Evolutionary conservation across 164 flowering plant genomes (phyloP), one percentile per base, ranked within the genome.

Genomic region (Paratinospora sagittata): DNA sequence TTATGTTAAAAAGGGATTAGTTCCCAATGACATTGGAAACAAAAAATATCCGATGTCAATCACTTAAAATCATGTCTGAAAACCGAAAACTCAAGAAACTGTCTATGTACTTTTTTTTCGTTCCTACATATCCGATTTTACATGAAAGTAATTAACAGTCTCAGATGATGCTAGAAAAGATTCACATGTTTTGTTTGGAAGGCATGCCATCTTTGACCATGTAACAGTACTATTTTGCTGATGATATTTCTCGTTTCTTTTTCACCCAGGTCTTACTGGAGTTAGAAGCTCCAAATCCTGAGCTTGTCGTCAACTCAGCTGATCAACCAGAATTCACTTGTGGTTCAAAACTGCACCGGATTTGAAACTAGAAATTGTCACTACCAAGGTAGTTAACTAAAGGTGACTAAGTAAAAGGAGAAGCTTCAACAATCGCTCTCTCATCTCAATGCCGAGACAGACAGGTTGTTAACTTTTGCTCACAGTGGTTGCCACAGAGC

Each of bases 291-390:
- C 85, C 96, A 37, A 78, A 81, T 30, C 77, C 84, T n/a, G 81
- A 88, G 52, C 90, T 89, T 52, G 75, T 74, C 67, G 74, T 94
- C 49, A 78, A 70, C 58, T 88, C 86, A 3, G 85, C 88, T 39
- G 85, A 86, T 69, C 79, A 79, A 11, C 86, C 88, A 47, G 87
- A 91, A 74, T 90, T 89, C 78, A 81, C 85, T 0, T 91, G 97
- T 39, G 83, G 87, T 27, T 74, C 78, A 34, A 82, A 70, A 58
- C 71, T 76, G n/a, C 87, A 73, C 78, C 87, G 79, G 69, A 78
- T 83, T 65, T 79, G 76, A 77, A 12, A 41, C 55, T 12, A 3
- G 0, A 13, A 17, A 49, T 10, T 19, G 19, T 19, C 21, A 49
- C 16, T 0, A 49, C 57, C 19, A 17, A 49, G 14, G 57, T 49